Conservation (phyloP, 2,329 filamentous ascomycete genomes). For the Mycosphaerella sp. region DNA sequence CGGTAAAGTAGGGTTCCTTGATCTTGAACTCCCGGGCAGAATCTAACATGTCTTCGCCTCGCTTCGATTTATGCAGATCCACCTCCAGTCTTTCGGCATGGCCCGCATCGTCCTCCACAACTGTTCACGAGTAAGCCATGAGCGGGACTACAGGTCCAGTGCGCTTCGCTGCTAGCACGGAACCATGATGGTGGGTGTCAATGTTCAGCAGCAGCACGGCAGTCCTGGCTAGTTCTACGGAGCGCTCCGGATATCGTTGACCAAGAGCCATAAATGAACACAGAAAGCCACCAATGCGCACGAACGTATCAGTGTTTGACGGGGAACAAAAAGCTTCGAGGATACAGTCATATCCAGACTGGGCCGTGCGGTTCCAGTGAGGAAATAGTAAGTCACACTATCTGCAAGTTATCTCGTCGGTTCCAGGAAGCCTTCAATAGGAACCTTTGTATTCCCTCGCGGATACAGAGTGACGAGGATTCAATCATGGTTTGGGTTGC, state of each 20-base stretch:
- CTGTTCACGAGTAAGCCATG: slow-evolving; percentile 24
- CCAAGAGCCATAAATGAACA: background rate
- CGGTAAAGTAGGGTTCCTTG: slow-evolving; percentile 31
- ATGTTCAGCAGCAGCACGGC: slow-evolving; percentile 4
- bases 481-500: too few relatives aligned
- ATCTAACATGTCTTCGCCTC: slow-evolving; percentile 34
- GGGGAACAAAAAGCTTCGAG: too few relatives aligned
- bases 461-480: too few relatives aligned
- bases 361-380: too few relatives aligned
- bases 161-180: slow-evolving; percentile 21
- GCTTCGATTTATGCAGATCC: slow-evolving; percentile 32
- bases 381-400: too few relatives aligned
- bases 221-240: background rate
- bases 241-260: background rate
- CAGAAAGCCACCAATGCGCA: too few relatives aligned
- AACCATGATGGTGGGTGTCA: slow-evolving; percentile 22
- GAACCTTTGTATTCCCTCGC: too few relatives aligned
- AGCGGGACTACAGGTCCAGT: slow-evolving; percentile 19
- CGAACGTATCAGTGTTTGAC: too few relatives aligned
- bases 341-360: too few relatives aligned
- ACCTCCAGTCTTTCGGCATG: slow-evolving; percentile 24
- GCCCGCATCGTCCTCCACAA: slow-evolving; percentile 29
- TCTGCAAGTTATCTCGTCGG: too few relatives aligned
- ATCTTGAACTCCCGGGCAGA: slow-evolving; percentile 21
- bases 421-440: too few relatives aligned